Evolutionary conservation across 345 rosid genomes (phyloP), one percentile per base, ranked within the genome.

Genomic region (Camelina sativa): DNA sequence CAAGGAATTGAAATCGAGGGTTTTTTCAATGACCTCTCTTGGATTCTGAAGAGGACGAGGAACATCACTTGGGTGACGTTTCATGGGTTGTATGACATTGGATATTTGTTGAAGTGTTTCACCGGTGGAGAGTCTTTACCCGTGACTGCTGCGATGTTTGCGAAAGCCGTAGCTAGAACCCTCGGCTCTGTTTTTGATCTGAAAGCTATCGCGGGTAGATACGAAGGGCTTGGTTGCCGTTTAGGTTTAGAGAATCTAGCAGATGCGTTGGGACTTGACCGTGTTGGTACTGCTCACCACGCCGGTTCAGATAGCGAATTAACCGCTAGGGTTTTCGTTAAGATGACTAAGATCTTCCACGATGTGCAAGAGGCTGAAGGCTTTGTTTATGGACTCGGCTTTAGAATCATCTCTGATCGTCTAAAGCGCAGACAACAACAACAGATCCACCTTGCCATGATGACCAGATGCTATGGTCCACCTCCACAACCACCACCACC

Each of bases 71-170:
- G 78, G 78, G 58, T 74, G 30, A 65, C 72, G 0, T 74, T 74
- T 20, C 71, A 74, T 12, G 77, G 77, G 6, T 43, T 8, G 2
- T 65, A 34, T 4, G 77, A 74, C 7, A 43, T 74, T 3, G 77
- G 72, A 0, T 74, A 65, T 15, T 1, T 74, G 9, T 37, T 63
- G 13, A 73, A 64, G 15, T 10, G 6, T 40, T 1, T 64, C 7
- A 73, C 69, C 17, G 0, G 30, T 4, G 37, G 56, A 30, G 28
- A 43, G 15, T 10, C 34, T 30, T 8, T 73, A 9, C 63, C 71
- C 0, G 2, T 22, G 3, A 55, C 28, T 10, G 10, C 25, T 20
- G 57, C 46, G 28, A 11, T 38, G 11, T 73, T 64, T 13, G 3
- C 65, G 0, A 23, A 65, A 44, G 10, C 17, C 0, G 17, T 73